Evolutionary conservation across 371 early-diverging fungal genomes (phyloP), one percentile per base, ranked within the genome.

Genomic region (Mortierella sp.): DNA sequence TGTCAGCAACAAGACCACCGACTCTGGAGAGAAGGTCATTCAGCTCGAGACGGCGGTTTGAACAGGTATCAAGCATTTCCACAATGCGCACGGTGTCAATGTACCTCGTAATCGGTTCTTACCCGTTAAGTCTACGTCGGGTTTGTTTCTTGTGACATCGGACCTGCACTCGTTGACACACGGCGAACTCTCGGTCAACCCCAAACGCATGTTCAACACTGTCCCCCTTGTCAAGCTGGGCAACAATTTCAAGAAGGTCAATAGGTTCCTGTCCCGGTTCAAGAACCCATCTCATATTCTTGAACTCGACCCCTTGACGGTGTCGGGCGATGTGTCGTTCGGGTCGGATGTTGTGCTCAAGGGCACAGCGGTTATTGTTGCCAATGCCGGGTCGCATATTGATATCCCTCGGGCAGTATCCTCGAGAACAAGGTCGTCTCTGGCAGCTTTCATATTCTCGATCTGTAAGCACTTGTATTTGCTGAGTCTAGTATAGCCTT

Each of bases 11-110:
- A 99, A 99, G 93, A 94, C 96, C 5, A 94, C 95, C 0, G 89
- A 86, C 10, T 74, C 81, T 10, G 99, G 98, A 75, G 98, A 98
- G 85, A 97, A 97, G 89, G 98, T 99, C 13, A 97, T 99, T 76
- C 99, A 99, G 91, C 93, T 99, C 14, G 99, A 99, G 92, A 99
- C 99, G 7, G 99, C 99, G 50, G 99, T 99, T 16, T 99, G 99
- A 89, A 99, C 99, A 16, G 99, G 98, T 60, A 99, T 99, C 90
- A 99, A 98, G 92, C 99, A 98, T 91, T 99, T 99, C 90, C 90
- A 93, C 45, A 96, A 96, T 57, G 97, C 99, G 21, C 98, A 97
- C 79, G 99, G 99, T 77, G 93, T 99, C 80, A 98, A 99, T 82
- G 99, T 99, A 8, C 99, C 99, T 11, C 94, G 99, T 80, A 93